Conservation (phyloP, 257 asterid species). For the Scutellaria galericulata region DNA sequence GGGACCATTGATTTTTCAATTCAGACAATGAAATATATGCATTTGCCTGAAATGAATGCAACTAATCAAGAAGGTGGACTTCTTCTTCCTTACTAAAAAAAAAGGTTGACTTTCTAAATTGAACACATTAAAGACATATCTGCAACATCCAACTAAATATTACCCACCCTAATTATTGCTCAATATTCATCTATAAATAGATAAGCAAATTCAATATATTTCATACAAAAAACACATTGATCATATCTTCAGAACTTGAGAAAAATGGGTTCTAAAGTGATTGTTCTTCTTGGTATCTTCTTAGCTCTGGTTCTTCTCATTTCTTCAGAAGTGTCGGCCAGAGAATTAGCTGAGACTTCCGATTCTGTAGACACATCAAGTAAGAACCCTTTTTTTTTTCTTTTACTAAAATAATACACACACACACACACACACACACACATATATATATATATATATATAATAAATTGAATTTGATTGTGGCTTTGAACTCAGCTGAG, state of each 20-base stretch:
- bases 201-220: background rate
- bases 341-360: slow-evolving; percentile 5
- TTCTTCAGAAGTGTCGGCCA: slow-evolving; percentile 23
- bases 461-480: no score
- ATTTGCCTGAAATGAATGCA: no score
- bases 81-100: no score
- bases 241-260: background rate
- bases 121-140: no score
- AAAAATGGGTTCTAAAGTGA: slow-evolving; percentile 27
- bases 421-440: no score
- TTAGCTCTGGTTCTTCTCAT: slow-evolving; percentile 15
- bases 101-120: no score
- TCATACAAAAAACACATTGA: slow-evolving; percentile 18
- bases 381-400: background rate
- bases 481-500: no score
- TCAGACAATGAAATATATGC: no score
- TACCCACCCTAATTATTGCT: background rate
- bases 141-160: no score
- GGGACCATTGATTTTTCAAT: no score
- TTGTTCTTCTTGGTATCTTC: slow-evolving; percentile 22
- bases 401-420: background rate
- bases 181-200: slow-evolving; percentile 30
- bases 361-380: background rate
- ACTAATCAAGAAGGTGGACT: no score
- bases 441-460: no score